phyloP scores from a whole-genome alignment of 352 stramenopile genomes.

The Pythium aristosporum region DNA sequence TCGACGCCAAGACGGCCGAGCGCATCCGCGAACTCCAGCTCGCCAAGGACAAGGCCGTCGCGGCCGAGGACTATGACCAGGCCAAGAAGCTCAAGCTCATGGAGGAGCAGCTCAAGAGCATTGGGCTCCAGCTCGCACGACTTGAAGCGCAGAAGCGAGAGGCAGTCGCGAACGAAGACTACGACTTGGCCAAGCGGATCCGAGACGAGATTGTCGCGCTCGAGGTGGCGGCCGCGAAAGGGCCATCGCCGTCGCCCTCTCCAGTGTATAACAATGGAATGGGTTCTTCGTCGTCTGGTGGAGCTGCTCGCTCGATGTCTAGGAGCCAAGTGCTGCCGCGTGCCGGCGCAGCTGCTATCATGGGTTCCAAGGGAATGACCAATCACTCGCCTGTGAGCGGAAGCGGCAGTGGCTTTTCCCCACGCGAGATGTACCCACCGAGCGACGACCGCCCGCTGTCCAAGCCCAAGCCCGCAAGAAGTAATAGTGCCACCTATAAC shows the following conservation, averaged over 20 bases:
- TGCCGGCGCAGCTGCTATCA: slow-evolving; percentile 34
- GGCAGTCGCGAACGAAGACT: slow-evolving; percentile 90
- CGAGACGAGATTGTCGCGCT: slow-evolving; percentile 86
- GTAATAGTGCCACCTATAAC: slow-evolving; percentile 12
- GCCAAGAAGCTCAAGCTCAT: slow-evolving; percentile 80
- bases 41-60: slow-evolving; percentile 82
- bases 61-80: slow-evolving; percentile 91
- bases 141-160: slow-evolving; percentile 87
- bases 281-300: not conserved
- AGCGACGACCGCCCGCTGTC: slow-evolving; percentile 32
- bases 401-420: slow-evolving; percentile 54
- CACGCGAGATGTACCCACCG: slow-evolving; percentile 54
- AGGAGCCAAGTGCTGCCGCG: slow-evolving; percentile 51
- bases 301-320: slow-evolving; percentile 4
- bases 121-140: slow-evolving; percentile 83
- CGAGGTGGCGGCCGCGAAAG: slow-evolving; percentile 42
- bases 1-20: slow-evolving; percentile 87
- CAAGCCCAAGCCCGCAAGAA: slow-evolving; percentile 1
- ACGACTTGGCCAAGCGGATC: slow-evolving; percentile 88
- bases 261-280: slow-evolving; percentile 17
- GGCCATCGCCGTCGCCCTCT: slow-evolving; percentile 11
- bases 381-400: slow-evolving; percentile 10
- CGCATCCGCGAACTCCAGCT: slow-evolving; percentile 88
- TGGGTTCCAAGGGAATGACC: slow-evolving; percentile 28
- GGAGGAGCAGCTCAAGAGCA: slow-evolving; percentile 89